Percentiles rank a stretch among this genome's conserved stretches.
phyloP scores from a whole-genome alignment of 164 flowering plant genomes.

The Umbilicus rupestris region DNA sequence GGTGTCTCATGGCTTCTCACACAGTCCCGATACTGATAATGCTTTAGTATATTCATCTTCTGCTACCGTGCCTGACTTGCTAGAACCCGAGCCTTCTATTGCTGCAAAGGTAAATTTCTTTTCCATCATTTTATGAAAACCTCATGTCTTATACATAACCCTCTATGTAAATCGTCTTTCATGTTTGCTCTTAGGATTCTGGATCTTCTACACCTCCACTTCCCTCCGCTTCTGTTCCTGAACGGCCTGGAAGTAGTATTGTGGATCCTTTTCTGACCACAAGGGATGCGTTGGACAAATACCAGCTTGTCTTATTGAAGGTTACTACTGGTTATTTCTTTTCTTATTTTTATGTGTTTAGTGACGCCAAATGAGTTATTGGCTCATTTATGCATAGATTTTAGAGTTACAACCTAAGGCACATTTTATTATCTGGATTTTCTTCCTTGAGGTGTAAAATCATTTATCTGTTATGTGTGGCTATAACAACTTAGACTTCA shows the following conservation, averaged over 20 bases:
- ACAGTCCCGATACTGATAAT: slow-evolving; percentile 36
- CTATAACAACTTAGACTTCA: too few species aligned
- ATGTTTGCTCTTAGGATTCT: slow-evolving; percentile 34
- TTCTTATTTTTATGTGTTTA: neutral
- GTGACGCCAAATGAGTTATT: neutral
- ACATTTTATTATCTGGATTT: too few species aligned
- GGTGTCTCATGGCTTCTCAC: slow-evolving; percentile 33
- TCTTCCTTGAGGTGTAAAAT: neutral
- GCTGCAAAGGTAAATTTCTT: slow-evolving; percentile 31
- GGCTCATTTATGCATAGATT: neutral
- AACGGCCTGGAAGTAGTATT: slow-evolving; percentile 39
- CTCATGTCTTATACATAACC: neutral
- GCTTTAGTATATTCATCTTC: slow-evolving; percentile 34
- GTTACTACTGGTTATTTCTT: slow-evolving; percentile 22
- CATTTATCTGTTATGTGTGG: neutral
- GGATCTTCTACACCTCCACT: slow-evolving; percentile 37
- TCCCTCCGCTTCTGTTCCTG: slow-evolving; percentile 35
- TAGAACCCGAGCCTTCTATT: slow-evolving; percentile 30
- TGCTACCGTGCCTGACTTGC: slow-evolving; percentile 37
- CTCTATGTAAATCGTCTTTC: neutral
- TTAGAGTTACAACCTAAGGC: too few species aligned
- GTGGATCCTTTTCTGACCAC: slow-evolving; percentile 59
- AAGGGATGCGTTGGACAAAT: slow-evolving; percentile 86
- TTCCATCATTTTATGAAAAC: neutral
- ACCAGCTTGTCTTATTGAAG: slow-evolving; percentile 65